phyloP scores from a whole-genome alignment of 2,329 filamentous ascomycete genomes.

The Epichloe bromicola region DNA sequence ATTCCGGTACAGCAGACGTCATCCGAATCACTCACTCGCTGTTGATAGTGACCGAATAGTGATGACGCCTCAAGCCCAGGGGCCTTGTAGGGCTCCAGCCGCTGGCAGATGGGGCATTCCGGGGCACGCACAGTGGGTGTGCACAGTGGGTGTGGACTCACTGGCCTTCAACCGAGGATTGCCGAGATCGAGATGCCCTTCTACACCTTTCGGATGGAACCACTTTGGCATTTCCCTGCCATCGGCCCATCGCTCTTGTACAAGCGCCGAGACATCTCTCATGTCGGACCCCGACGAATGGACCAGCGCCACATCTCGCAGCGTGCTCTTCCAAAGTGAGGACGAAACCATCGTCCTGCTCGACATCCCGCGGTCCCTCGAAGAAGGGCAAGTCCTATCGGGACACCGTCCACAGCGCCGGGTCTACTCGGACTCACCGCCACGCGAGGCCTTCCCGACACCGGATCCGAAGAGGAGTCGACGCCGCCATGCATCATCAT shows the following conservation, averaged over 20 bases:
- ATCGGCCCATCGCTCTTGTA: too few relatives aligned
- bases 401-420: constrained; percentile 23
- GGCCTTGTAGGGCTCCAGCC: neutral
- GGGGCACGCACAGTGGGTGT: too few relatives aligned
- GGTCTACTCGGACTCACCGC: constrained; percentile 32
- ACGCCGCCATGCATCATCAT: neutral
- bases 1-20: constrained; percentile 5
- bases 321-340: constrained; percentile 20
- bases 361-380: constrained; percentile 58
- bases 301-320: constrained; percentile 9
- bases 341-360: constrained; percentile 41
- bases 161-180: constrained; percentile 9
- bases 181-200: constrained; percentile 3
- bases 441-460: constrained; percentile 32
- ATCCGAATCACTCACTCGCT: neutral
- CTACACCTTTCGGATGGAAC: neutral
- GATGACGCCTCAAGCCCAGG: too few relatives aligned
- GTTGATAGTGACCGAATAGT: too few relatives aligned
- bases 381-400: constrained; percentile 45
- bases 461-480: constrained; percentile 29
- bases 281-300: neutral
- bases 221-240: too few relatives aligned
- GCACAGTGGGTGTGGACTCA: neutral
- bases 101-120: constrained; percentile 1
- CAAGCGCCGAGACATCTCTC: neutral